Evolutionary conservation across 805 yeast species (phyloP).

Genomic region (Limtongia smithiae): DNA sequence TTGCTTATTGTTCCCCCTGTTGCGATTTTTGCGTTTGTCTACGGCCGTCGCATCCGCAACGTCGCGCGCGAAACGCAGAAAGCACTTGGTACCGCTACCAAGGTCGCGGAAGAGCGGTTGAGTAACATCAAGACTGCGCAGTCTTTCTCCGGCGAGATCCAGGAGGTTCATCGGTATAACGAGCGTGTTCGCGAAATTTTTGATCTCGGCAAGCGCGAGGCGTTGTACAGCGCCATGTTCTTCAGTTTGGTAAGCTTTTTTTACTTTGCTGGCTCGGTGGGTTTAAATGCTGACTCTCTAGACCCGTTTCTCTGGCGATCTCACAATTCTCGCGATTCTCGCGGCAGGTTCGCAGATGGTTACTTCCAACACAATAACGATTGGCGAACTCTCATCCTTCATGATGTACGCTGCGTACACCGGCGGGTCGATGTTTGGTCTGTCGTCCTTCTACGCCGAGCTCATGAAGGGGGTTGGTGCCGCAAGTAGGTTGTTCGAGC

Average conservation of each 20-base stretch:
- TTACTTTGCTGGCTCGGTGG: constrained; percentile 54
- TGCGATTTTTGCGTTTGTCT: constrained; percentile 70
- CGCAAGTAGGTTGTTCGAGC: constrained; percentile 83
- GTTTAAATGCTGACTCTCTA: too few species aligned
- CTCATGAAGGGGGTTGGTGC: constrained; percentile 98
- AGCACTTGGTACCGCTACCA: constrained; percentile 79
- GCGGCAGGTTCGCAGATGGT: constrained; percentile 82
- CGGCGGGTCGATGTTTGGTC: constrained; percentile 86
- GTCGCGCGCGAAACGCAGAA: constrained; percentile 76
- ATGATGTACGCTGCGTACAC: constrained; percentile 95
- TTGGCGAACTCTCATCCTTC: constrained; percentile 88
- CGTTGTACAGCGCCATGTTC: constrained; percentile 37
- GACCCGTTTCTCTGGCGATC: constrained; percentile 81
- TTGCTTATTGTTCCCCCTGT: constrained; percentile 78
- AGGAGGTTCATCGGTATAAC: constrained; percentile 73
- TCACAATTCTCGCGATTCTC: constrained; percentile 70
- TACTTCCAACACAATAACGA: constrained; percentile 64
- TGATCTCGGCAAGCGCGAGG: constrained; percentile 73
- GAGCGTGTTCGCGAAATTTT: constrained; percentile 62
- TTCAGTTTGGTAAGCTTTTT: constrained; percentile 17
- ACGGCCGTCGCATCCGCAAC: constrained; percentile 73
- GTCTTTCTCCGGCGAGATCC: constrained; percentile 78
- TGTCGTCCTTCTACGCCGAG: constrained; percentile 88
- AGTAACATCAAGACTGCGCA: constrained; percentile 84
- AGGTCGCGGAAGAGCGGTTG: constrained; percentile 87